These are phyloP conservation scores for Fragilariopsis cylindrus DNA, from an alignment of 108 stramenopile genomes.

Conservation along the genomic window DNA sequence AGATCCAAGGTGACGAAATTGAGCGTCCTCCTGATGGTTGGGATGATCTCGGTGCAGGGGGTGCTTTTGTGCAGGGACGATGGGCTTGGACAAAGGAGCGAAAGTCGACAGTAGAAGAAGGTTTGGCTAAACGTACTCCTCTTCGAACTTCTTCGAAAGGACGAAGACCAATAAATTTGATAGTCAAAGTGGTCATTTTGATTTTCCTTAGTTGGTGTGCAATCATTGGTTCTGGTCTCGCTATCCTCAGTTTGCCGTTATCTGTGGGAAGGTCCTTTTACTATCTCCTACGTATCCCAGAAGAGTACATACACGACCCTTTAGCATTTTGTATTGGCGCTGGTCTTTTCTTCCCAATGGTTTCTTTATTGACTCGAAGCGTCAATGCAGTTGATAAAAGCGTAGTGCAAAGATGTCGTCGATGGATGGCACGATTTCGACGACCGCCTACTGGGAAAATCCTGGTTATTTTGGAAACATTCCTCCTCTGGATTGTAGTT, in stretches of 20 bases:
- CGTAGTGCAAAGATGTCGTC: slow-evolving; percentile 1
- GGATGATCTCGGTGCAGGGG: slow-evolving; percentile 87
- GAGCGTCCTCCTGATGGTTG: slow-evolving; percentile 87
- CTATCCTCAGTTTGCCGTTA: slow-evolving; percentile 50
- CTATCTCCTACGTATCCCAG: slow-evolving; percentile 55
- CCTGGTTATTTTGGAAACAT: slow-evolving; percentile 30
- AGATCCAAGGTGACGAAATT: slow-evolving; percentile 62
- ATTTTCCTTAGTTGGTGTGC: slow-evolving; percentile 71
- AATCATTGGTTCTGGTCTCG: slow-evolving; percentile 42
- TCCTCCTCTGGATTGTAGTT: slow-evolving; percentile 53
- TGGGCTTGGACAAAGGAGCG: slow-evolving; percentile 85
- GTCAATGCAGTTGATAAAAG: slow-evolving; percentile 11
- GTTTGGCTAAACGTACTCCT: slow-evolving; percentile 63
- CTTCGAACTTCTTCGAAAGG: slow-evolving; percentile 45
- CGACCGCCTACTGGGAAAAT: slow-evolving; percentile 54
- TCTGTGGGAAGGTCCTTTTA: slow-evolving; percentile 53
- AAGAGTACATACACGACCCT: slow-evolving; percentile 73
- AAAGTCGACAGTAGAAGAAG: slow-evolving; percentile 67
- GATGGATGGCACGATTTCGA: slow-evolving; percentile 48
- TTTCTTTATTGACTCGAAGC: slow-evolving; percentile 24
- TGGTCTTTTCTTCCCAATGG: slow-evolving; percentile 48
- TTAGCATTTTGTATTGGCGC: slow-evolving; percentile 70
- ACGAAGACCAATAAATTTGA: slow-evolving; percentile 12
- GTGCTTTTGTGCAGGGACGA: slow-evolving; percentile 79
- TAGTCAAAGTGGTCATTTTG: slow-evolving; percentile 47